Conservation (phyloP, 208 protist species). For the Acanthamoeba lenticulata region DNA sequence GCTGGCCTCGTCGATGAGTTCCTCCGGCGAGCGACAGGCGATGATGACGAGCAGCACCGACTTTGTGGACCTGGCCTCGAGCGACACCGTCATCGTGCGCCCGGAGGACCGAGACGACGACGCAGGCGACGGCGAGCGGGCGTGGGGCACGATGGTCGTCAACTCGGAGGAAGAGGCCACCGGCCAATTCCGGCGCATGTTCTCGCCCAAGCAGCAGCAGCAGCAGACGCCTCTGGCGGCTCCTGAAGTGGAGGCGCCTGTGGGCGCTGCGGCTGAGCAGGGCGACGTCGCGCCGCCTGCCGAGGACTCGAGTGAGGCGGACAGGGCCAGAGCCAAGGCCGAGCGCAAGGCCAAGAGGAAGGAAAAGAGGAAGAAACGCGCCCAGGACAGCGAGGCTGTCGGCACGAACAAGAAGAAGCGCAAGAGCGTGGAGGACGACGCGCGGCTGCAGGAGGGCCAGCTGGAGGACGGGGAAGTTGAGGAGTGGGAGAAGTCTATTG, state of each 20-base stretch:
- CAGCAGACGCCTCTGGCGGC: background rate
- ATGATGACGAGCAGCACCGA: background rate
- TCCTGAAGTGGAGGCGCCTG: background rate
- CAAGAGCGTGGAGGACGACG: background rate
- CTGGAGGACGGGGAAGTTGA: background rate
- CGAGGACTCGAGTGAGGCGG: background rate
- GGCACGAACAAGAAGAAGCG: background rate
- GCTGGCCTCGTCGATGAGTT: background rate
- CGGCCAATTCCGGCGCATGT: constrained; percentile 20
- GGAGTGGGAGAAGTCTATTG: background rate
- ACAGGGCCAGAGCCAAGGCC: background rate
- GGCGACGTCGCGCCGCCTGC: background rate
- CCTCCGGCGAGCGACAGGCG: background rate
- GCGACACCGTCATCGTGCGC: constrained; percentile 9
- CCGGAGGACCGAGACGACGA: background rate
- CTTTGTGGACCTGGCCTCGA: background rate
- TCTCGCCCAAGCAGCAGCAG: background rate
- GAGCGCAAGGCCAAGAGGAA: background rate
- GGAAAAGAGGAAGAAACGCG: background rate
- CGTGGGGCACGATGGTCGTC: constrained; percentile 42
- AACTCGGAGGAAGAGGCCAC: background rate
- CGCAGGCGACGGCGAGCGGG: background rate
- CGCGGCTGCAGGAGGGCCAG: background rate
- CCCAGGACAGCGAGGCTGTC: background rate
- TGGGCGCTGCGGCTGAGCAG: background rate